Evolutionary conservation across 2,329 filamentous ascomycete species (phyloP), one percentile per base, ranked within the genome.

Genomic region (Ophiocordyceps camponoti-saundersi): DNA sequence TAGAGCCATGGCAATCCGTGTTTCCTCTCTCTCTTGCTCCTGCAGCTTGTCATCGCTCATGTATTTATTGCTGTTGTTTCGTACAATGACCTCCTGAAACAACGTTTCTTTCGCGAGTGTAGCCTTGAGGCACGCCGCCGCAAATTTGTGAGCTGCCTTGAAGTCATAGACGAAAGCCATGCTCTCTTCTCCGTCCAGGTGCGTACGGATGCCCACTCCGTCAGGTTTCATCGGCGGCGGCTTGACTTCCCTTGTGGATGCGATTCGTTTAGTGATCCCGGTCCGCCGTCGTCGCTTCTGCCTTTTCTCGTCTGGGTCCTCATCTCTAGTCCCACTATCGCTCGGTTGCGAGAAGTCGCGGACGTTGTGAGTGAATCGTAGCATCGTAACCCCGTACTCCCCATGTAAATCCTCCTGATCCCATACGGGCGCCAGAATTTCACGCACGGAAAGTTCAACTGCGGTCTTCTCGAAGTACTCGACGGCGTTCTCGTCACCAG

Each of bases 1-100:
- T 32, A 55, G 46, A 20, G 48, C 50, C 50, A 53, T 53, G 44
- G 53, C 53, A 48, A 53, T 45, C 29, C 29, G 29, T 36, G 21
- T 47, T 44, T 53, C 52, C 13, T 49, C 13, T 18, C 6, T 22
- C 21, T 45, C 44, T 39, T 40, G 30, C 32, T 7, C 20, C 15
- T n/a, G 44, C 29, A 30, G 29, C 29, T 12, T 12, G 6, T 44
- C 22, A 44, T 44, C 42, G 23, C 13, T 44, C 23, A 3, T 29
- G 18, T 29, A 44, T 30, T 30, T 44, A 30, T 36, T 42, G 43
- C 46, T 47, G 41, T 47, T 36, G n/a, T 47, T 44, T 34, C 48
- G 45, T 39, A 47, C 18, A 16, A 45, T 44, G 7, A 50, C 50
- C 22, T 49, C 45, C 20, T 46, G 48, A 32, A 30, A 30, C 29